Percentiles rank a stretch among this genome's conserved stretches.
Evolutionary conservation across 176 grass and related monocot species (phyloP).

Genomic region (Eragrostis curvula): DNA sequence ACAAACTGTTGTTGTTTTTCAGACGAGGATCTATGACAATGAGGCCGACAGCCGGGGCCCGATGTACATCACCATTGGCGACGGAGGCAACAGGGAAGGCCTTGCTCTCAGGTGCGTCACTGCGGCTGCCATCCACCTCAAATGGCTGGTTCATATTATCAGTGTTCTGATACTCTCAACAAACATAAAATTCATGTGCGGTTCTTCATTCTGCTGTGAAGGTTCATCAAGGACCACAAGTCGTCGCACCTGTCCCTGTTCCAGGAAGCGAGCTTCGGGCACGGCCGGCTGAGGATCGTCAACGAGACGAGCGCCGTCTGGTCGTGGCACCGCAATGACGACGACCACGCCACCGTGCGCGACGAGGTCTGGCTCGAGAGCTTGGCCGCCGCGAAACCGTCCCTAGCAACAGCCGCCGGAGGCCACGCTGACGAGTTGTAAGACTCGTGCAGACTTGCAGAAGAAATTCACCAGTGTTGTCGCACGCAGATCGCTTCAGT

Average conservation of each 20-base stretch:
- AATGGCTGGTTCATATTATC: too few relatives aligned
- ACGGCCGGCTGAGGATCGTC: slow-evolving; percentile 58
- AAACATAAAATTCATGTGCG: too few relatives aligned
- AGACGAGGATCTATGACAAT: slow-evolving; percentile 73
- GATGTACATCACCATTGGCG: slow-evolving; percentile 76
- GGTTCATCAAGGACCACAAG: slow-evolving; percentile 61
- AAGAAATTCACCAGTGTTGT: too few relatives aligned
- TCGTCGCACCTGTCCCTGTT: slow-evolving; percentile 62
- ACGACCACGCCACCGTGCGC: slow-evolving; percentile 50
- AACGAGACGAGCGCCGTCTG: slow-evolving; percentile 67
- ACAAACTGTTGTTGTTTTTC: not conserved
- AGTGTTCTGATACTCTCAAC: too few relatives aligned
- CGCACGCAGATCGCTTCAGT: too few relatives aligned
- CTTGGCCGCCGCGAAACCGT: slow-evolving; percentile 5
- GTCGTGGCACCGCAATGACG: slow-evolving; percentile 72
- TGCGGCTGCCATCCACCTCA: not conserved
- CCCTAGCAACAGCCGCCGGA: not conserved
- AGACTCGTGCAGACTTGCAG: not conserved
- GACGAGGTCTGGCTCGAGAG: slow-evolving; percentile 79
- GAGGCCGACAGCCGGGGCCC: slow-evolving; percentile 54
- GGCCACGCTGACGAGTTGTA: slow-evolving; percentile 51
- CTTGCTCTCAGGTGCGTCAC: slow-evolving; percentile 59
- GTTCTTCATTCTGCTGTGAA: too few relatives aligned
- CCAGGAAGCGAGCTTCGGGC: slow-evolving; percentile 83
- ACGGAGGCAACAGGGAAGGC: slow-evolving; percentile 86